phyloP scores from a whole-genome alignment of 495 filamentous ascomycete genomes.

The Penicillium herquei region DNA sequence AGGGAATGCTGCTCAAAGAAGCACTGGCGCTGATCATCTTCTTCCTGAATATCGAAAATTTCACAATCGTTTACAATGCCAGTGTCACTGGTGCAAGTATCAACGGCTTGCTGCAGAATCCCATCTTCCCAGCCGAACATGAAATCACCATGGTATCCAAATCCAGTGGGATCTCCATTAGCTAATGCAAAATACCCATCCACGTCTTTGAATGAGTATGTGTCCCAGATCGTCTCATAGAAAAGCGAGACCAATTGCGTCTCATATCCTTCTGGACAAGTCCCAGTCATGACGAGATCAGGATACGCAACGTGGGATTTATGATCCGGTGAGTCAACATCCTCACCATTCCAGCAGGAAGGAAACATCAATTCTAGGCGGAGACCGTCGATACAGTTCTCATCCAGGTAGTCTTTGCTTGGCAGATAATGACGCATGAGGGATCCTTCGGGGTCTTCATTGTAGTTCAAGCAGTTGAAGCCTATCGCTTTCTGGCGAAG shows the following conservation, averaged over 20 bases:
- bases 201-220: constrained; percentile 62
- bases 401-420: constrained; percentile 72
- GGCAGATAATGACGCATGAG: constrained; percentile 81
- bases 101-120: constrained; percentile 41
- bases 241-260: constrained; percentile 71
- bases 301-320: constrained; percentile 78
- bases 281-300: constrained; percentile 67
- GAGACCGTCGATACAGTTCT: constrained; percentile 71
- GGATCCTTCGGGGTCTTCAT: constrained; percentile 56
- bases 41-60: constrained; percentile 56
- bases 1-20: constrained; percentile 45
- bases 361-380: constrained; percentile 87
- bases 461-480: constrained; percentile 90
- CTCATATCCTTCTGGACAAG: constrained; percentile 72
- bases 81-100: constrained; percentile 49
- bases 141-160: constrained; percentile 84
- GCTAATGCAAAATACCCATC: constrained; percentile 75
- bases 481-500: constrained; percentile 80
- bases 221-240: constrained; percentile 87
- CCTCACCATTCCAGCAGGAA: constrained; percentile 83
- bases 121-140: constrained; percentile 73
- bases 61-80: constrained; percentile 56
- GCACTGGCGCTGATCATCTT: constrained; percentile 38
- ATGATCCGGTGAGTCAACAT: constrained; percentile 60
- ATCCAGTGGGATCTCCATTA: constrained; percentile 81